Conservation (phyloP, 106 monocot genomes). For the Triglochin maritima region DNA sequence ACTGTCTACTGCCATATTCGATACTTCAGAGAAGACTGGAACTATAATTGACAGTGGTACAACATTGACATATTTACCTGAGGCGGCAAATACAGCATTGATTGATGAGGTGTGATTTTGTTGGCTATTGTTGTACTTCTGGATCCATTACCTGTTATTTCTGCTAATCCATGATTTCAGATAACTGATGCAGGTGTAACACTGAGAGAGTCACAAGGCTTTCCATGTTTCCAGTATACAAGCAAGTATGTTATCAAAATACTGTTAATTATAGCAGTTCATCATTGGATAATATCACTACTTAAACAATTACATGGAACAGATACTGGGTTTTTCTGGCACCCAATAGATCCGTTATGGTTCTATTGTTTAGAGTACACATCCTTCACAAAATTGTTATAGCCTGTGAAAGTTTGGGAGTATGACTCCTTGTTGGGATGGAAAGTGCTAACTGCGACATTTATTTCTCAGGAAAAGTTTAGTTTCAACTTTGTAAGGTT, state of each 20-base stretch:
- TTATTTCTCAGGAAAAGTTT: too few species aligned
- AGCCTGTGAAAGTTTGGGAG: background rate
- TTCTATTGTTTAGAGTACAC: background rate
- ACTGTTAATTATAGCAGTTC: background rate
- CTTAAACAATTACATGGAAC: background rate
- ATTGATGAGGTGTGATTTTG: constrained; percentile 38
- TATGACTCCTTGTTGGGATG: too few species aligned
- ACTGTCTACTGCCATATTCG: constrained; percentile 67
- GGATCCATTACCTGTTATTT: background rate
- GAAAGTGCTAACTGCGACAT: too few species aligned
- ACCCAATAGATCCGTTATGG: background rate
- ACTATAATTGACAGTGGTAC: constrained; percentile 98
- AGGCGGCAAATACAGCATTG: constrained; percentile 45
- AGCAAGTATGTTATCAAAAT: constrained; percentile 4
- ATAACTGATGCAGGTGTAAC: background rate
- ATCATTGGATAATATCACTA: background rate
- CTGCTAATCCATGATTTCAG: background rate
- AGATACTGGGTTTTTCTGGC: background rate
- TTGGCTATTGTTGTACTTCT: background rate
- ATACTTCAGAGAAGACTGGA: constrained; percentile 50
- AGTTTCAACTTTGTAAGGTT: too few species aligned
- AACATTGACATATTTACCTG: constrained; percentile 89
- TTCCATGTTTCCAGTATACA: constrained; percentile 7
- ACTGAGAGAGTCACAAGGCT: constrained; percentile 4
- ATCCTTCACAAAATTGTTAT: background rate